phyloP scores from a whole-genome alignment of 2,329 filamentous ascomycete genomes.

The Bertia moriformis region DNA sequence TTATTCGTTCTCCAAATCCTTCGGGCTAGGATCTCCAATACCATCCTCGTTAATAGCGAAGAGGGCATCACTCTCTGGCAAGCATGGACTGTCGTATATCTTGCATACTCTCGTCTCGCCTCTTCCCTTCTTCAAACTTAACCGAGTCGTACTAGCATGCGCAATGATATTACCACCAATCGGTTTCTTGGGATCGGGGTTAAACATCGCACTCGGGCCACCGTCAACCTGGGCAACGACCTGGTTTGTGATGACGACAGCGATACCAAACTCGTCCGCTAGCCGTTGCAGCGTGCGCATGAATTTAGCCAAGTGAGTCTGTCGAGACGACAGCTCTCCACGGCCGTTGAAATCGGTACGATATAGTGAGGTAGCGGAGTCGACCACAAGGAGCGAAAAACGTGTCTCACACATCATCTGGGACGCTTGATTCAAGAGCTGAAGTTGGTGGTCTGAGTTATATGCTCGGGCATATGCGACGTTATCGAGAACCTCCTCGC shows the following conservation, averaged over 20 bases:
- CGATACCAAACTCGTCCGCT: constrained; percentile 79
- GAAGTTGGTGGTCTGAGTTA: constrained; percentile 94
- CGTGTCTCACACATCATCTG: constrained; percentile 99
- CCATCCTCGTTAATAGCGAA: constrained; percentile 97
- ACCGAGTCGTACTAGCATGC: constrained; percentile 84
- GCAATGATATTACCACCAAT: constrained; percentile 98
- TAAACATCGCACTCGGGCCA: constrained; percentile 94
- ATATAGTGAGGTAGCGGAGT: constrained; percentile 89
- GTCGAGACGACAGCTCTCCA: constrained; percentile 85
- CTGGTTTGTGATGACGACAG: constrained; percentile 96
- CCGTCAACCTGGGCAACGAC: constrained; percentile 97
- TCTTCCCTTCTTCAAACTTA: constrained; percentile 89
- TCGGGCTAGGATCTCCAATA: constrained; percentile 87
- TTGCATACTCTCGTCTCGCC: constrained; percentile 95
- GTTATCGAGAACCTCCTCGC: constrained; percentile 95
- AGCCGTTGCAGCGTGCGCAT: constrained; percentile 72
- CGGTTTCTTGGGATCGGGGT: constrained; percentile 96
- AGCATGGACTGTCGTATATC: constrained; percentile 95
- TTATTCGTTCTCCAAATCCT: constrained; percentile 64
- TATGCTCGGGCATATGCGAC: constrained; percentile 96
- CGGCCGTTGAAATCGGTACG: constrained; percentile 94
- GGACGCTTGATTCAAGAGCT: constrained; percentile 84
- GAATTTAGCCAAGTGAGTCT: constrained; percentile 78
- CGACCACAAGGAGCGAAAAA: constrained; percentile 88
- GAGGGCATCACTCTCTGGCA: constrained; percentile 89